Evolutionary conservation across 306 rosid species (phyloP).

Genomic region (Malus sieversii): DNA sequence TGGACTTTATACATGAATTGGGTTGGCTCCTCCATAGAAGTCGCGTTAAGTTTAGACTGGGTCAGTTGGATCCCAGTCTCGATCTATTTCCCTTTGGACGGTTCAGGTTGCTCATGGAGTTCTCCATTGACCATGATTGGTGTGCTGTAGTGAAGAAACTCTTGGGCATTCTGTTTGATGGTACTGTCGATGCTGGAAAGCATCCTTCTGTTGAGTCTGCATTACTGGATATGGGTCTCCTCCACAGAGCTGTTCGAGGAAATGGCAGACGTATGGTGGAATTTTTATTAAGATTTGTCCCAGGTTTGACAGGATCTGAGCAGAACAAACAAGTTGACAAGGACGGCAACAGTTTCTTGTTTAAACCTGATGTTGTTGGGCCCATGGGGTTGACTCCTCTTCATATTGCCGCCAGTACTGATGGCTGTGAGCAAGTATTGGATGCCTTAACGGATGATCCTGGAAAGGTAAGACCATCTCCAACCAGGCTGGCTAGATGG

Average conservation of each 20-base stretch:
- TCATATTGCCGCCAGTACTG: constrained; percentile 67
- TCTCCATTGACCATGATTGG: constrained; percentile 87
- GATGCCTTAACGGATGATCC: constrained; percentile 90
- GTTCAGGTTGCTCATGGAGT: constrained; percentile 72
- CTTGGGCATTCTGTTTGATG: constrained; percentile 53
- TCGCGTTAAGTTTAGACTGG: constrained; percentile 48
- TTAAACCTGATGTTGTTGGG: constrained; percentile 63
- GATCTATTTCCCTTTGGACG: constrained; percentile 51
- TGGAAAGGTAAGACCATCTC: constrained; percentile 44
- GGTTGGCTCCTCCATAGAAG: constrained; percentile 93
- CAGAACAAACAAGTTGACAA: constrained; percentile 33
- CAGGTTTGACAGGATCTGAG: constrained; percentile 29
- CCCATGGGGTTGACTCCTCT: constrained; percentile 83
- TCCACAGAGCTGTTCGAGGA: constrained; percentile 78
- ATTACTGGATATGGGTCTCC: constrained; percentile 59
- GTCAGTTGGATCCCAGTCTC: constrained; percentile 47
- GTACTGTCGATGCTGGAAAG: constrained; percentile 53
- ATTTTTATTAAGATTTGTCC: constrained; percentile 52
- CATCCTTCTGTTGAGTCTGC: constrained; percentile 48
- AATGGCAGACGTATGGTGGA: constrained; percentile 69
- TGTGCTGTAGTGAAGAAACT: constrained; percentile 75
- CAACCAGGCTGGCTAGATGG: too few species aligned
- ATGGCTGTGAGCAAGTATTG: constrained; percentile 56
- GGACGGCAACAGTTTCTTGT: constrained; percentile 33
- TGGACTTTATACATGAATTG: constrained; percentile 76